Base-by-base conservation (phyloP, 2,329 filamentous ascomycete species). In the Claviceps monticola region DNA sequence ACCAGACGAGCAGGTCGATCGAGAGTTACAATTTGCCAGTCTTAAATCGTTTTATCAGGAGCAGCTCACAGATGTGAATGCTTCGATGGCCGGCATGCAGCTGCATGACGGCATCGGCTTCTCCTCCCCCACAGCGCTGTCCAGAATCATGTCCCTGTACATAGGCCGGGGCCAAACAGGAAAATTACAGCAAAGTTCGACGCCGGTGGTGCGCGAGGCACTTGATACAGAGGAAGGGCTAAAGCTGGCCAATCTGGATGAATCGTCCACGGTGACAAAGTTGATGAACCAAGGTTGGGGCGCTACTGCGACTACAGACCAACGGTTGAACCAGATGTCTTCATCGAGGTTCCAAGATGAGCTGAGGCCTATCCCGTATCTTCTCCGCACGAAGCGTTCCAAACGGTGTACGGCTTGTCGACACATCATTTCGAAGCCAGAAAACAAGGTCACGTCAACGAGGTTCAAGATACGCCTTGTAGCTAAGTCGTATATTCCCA, bases 391-490 rank as follows among this genome's bases (percentile, higher is more conserved):
- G 0, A 96, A 96, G 64, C 85, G 91, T 39, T 89, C 88, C 19
- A 97, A 96, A 70, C 87, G 93, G 46, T 98, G 93, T 67, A 85
- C 88, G 49, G 79, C 84, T 11, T 98, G 93, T 69, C 84, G 93
- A 13, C 91, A 97, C 70, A 96, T 97, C 63, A 84, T 98, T 59
- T 86, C 88, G 55, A 94, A 95, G 65, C 93, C 91, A 14, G 93
- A 98, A 68, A 80, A 83, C 54, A 98, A 97, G 67, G 83, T 95
- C 36, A 81, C 82, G 46, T 91, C 86, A 50, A 93, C 86, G 6
- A 84, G 90, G 34, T 97, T 93, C 76, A 86, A 91, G 61, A 96
- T 98, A 66, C 86, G 88, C 51, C 78, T 97, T 0, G 83, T 97
- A 5, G 94, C 93, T 21, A 79, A 84, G 51, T 88, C 84, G 63